Evolutionary conservation across 306 rosid genomes (phyloP).

Genomic region (Prosopis cineraria): DNA sequence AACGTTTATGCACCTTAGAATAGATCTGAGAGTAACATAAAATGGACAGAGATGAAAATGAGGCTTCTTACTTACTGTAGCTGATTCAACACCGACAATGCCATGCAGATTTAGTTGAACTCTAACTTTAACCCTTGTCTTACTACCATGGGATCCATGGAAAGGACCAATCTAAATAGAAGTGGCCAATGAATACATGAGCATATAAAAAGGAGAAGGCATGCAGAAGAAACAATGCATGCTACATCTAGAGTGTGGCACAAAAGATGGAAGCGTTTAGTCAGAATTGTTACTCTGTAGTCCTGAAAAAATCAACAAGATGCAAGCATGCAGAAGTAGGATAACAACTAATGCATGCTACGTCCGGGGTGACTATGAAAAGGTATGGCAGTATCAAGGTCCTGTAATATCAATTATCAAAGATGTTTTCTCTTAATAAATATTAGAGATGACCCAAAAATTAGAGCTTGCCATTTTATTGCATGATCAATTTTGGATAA

Average conservation of each 20-base stretch:
- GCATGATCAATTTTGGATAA: not conserved
- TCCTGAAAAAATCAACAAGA: not conserved
- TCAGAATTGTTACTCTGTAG: not conserved
- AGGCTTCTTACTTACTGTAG: slow-evolving; percentile 62
- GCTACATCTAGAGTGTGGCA: not conserved
- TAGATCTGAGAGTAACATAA: slow-evolving; percentile 26
- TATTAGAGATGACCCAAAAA: not conserved
- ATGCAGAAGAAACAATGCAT: slow-evolving; percentile 5
- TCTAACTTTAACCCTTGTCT: slow-evolving; percentile 77
- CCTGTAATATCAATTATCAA: not conserved
- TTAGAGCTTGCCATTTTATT: not conserved
- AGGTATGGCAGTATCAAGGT: not conserved
- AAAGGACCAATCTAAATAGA: slow-evolving; percentile 83
- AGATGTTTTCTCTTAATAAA: not conserved
- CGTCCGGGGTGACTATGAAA: not conserved
- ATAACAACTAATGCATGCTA: not conserved
- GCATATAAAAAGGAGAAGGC: slow-evolving; percentile 29
- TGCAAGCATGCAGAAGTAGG: not conserved
- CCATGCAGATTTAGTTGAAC: slow-evolving; percentile 79
- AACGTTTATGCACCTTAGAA: slow-evolving; percentile 32
- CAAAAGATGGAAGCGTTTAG: not conserved
- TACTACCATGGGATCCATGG: slow-evolving; percentile 54
- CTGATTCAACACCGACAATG: slow-evolving; percentile 77
- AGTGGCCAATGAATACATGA: slow-evolving; percentile 24
- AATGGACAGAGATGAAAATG: slow-evolving; percentile 26